Conservation (phyloP, 2,329 filamentous ascomycete genomes). For the Aureobasidium vineae region DNA sequence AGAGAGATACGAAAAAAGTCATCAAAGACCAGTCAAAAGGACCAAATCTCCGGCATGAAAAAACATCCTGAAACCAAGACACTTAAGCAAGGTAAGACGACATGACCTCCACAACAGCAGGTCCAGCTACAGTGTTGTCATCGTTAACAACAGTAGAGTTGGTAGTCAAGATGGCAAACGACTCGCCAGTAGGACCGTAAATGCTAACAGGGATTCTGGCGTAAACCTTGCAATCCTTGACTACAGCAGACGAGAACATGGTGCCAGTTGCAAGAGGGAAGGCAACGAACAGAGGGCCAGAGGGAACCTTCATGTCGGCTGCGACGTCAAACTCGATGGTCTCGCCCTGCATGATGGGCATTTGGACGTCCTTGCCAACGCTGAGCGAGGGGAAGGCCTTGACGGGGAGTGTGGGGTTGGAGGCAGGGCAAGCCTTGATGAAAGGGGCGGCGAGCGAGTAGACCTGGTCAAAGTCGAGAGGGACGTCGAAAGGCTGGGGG, state of each 20-base stretch:
- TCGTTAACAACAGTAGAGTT: constrained; percentile 31
- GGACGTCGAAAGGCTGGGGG: constrained; percentile 60
- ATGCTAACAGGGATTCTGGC: constrained; percentile 28
- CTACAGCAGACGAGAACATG: constrained; percentile 30
- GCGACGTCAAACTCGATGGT: constrained; percentile 32
- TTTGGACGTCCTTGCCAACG: constrained; percentile 22
- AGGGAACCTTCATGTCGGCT: constrained; percentile 29
- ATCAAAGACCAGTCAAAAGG: not conserved
- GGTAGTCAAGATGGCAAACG: constrained; percentile 34
- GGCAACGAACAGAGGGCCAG: constrained; percentile 33
- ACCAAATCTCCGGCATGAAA: not conserved
- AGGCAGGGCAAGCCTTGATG: constrained; percentile 57
- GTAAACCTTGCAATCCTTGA: constrained; percentile 17
- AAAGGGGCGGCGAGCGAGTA: constrained; percentile 64
- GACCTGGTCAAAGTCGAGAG: constrained; percentile 58
- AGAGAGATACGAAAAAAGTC: constrained; percentile 3
- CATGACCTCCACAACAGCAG: constrained; percentile 28
- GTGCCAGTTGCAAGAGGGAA: constrained; percentile 32
- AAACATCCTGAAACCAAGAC: not conserved
- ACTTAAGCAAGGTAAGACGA: not conserved
- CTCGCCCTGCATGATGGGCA: constrained; percentile 26
- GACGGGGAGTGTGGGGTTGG: constrained; percentile 58
- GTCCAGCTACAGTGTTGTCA: constrained; percentile 36
- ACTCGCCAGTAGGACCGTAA: constrained; percentile 33
- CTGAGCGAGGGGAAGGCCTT: constrained; percentile 43